Conservation (phyloP, 805 yeast species). For the Candida sithepensis region DNA sequence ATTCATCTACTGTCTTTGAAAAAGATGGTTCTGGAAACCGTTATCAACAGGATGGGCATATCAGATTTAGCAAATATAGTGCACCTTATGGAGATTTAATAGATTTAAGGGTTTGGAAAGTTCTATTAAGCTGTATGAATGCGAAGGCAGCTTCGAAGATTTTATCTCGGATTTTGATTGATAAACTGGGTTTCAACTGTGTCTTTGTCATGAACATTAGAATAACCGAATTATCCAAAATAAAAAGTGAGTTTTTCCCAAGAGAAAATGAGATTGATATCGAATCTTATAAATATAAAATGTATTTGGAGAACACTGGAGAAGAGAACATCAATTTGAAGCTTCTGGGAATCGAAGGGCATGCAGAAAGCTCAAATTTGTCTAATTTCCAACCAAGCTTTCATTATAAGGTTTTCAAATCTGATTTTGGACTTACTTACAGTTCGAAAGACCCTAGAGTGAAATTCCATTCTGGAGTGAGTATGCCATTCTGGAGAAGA, state of each 20-base stretch:
- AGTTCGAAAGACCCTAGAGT: slow-evolving; percentile 29
- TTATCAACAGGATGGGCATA: slow-evolving; percentile 47
- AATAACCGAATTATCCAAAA: slow-evolving; percentile 42
- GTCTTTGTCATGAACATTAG: slow-evolving; percentile 51
- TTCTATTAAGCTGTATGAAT: slow-evolving; percentile 35
- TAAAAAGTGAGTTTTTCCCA: slow-evolving; percentile 43
- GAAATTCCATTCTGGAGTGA: slow-evolving; percentile 43
- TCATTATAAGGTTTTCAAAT: slow-evolving; percentile 42
- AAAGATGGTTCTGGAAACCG: slow-evolving; percentile 64
- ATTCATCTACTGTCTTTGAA: slow-evolving; percentile 45
- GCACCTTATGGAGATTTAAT: slow-evolving; percentile 24
- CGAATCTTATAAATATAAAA: slow-evolving; percentile 39
- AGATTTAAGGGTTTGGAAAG: slow-evolving; percentile 35
- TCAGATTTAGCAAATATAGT: slow-evolving; percentile 37
- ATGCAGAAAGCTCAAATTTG: slow-evolving; percentile 17
- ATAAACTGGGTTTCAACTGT: slow-evolving; percentile 35
- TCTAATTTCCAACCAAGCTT: slow-evolving; percentile 27
- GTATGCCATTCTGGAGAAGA: slow-evolving; percentile 49
- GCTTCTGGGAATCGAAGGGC: slow-evolving; percentile 42
- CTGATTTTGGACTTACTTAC: slow-evolving; percentile 51
- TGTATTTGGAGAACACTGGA: slow-evolving; percentile 34
- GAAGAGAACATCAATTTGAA: slow-evolving; percentile 42
- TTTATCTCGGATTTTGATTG: slow-evolving; percentile 36
- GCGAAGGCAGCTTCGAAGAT: slow-evolving; percentile 41
- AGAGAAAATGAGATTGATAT: slow-evolving; percentile 39